These are phyloP conservation scores for Plasmodium billcollinsi DNA, from an alignment of 169 alveolate species.

Conservation along the genomic window DNA sequence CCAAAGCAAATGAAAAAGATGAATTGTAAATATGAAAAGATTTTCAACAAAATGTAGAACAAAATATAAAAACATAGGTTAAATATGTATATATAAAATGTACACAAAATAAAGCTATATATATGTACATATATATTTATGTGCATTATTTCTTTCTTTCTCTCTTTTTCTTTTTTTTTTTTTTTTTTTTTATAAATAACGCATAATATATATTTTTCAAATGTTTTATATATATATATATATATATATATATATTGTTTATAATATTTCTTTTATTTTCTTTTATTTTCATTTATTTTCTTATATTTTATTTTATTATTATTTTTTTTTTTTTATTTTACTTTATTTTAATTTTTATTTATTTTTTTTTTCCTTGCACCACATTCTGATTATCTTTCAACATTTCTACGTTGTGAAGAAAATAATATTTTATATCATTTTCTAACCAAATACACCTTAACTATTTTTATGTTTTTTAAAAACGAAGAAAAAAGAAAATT, in stretches of 20 bases:
- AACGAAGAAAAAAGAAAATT: no score
- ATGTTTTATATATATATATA: neutral
- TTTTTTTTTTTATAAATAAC: neutral
- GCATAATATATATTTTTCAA: conserved; percentile 1
- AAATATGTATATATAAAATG: neutral
- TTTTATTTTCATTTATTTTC: no score
- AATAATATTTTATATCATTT: no score
- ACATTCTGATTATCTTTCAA: no score
- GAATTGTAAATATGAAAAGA: conserved; percentile 24
- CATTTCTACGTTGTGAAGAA: no score
- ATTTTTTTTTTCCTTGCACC: no score
- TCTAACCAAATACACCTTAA: no score
- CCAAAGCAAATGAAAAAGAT: conserved; percentile 26
- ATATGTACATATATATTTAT: neutral
- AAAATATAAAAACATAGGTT: neutral
- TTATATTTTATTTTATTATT: no score
- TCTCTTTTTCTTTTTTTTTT: neutral
- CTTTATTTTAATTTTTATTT: no score
- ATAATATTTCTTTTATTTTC: no score
- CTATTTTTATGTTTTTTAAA: no score
- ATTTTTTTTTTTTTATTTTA: no score
- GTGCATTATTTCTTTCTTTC: neutral
- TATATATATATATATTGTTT: neutral
- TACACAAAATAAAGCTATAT: neutral
- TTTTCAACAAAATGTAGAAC: neutral